A percentile compares a stretch with the other conserved stretches of the same genome.
Evolutionary conservation across 371 early-diverging fungal genomes (phyloP).

Genomic region (Actinomucor elegans): DNA sequence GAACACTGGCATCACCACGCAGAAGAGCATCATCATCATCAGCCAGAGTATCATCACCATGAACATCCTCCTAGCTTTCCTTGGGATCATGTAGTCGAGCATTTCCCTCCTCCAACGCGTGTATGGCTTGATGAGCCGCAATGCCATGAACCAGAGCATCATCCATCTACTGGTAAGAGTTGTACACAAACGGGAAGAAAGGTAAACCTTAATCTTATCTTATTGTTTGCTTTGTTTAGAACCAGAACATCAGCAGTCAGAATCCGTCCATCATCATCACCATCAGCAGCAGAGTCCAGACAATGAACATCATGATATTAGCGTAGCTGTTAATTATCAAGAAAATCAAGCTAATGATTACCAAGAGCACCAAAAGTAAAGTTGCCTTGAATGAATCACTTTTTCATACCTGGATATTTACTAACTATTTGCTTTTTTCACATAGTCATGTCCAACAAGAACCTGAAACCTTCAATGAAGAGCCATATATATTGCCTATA

Average conservation of each 20-base stretch:
- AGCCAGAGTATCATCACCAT: neutral
- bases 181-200: neutral
- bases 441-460: neutral
- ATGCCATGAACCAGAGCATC: neutral
- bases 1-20: neutral
- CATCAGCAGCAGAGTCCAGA: slow-evolving; percentile 17
- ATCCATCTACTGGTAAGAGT: neutral
- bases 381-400: too few species aligned
- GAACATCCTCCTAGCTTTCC: slow-evolving; percentile 18
- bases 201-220: neutral
- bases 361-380: too few species aligned
- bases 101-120: slow-evolving; percentile 25
- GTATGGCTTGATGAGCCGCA: slow-evolving; percentile 25
- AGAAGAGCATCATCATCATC: neutral
- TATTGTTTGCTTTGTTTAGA: slow-evolving; percentile 2
- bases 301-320: neutral
- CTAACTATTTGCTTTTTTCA: neutral
- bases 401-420: too few species aligned
- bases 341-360: too few species aligned
- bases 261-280: slow-evolving; percentile 5
- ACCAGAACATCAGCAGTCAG: slow-evolving; percentile 7
- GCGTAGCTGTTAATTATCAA: neutral
- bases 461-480: slow-evolving; percentile 7
- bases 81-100: slow-evolving; percentile 21
- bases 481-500: too few species aligned